Conservation (phyloP, 2,329 filamentous ascomycete genomes). For the Penicillium corylophilum region DNA sequence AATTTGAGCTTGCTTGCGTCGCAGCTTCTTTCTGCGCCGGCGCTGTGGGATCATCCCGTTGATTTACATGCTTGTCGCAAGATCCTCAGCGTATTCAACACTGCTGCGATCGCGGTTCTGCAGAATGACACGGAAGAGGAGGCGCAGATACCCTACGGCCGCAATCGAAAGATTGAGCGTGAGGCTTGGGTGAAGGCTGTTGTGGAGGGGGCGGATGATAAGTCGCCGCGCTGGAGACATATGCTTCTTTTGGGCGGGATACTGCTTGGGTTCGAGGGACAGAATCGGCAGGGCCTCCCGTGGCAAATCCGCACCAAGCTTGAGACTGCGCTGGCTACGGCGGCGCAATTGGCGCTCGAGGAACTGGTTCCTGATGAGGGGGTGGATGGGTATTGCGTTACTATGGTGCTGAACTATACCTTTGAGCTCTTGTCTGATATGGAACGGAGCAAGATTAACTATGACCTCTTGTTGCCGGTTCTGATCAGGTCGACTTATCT, state of each 20-base stretch:
- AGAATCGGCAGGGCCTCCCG: conserved; percentile 64
- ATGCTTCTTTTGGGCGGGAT: conserved; percentile 76
- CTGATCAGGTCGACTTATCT: conserved; percentile 67
- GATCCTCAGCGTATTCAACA: conserved; percentile 62
- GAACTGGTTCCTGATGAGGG: conserved; percentile 54
- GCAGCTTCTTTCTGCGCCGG: conserved; percentile 58
- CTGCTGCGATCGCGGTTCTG: conserved; percentile 56
- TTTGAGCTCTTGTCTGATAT: conserved; percentile 68
- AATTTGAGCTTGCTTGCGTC: conserved; percentile 62
- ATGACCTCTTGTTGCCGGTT: conserved; percentile 68
- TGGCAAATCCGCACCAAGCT: conserved; percentile 64
- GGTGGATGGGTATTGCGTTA: conserved; percentile 55
- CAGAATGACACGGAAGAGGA: conserved; percentile 46
- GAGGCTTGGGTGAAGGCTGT: conserved; percentile 61
- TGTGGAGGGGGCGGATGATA: conserved; percentile 60
- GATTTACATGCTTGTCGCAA: conserved; percentile 56
- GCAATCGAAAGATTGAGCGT: conserved; percentile 53
- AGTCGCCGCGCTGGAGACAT: conserved; percentile 75
- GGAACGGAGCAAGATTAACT: conserved; percentile 61
- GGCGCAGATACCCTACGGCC: conserved; percentile 33
- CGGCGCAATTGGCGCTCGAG: conserved; percentile 71
- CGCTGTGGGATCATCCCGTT: conserved; percentile 58
- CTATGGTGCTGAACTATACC: conserved; percentile 72
- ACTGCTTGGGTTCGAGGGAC: conserved; percentile 70
- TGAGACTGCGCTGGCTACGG: conserved; percentile 70